Evolutionary conservation across 108 stramenopile genomes (phyloP), one percentile per base, ranked within the genome.

Genomic region (Cyclotella baltica): DNA sequence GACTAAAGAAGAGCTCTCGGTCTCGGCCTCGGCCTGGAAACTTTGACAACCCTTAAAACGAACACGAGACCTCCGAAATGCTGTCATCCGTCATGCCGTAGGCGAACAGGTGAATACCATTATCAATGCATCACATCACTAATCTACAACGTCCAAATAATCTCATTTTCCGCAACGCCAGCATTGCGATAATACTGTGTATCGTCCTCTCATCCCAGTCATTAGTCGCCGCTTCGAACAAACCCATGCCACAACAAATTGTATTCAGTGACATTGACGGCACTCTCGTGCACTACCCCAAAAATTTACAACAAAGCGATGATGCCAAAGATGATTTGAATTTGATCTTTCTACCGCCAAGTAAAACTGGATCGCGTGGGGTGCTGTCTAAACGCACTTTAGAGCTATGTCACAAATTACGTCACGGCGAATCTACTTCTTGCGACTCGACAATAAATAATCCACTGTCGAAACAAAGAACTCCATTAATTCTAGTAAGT

Each of bases 251-350:
- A 34, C 51, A 69, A 37, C 25, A 20, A n/a, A 64, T 88, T 11
- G 84, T 90, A 10, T 92, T 91, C 74, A 89, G 89, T 31, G 93
- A 95, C 73, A 72, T 95, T 18, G 93, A 95, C 66, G 91, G 93
- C 0, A 91, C 93, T n/a, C 71, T 92, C 3, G 83, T 92, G 0
- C 91, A 95, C 59, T 95, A 92, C 74, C 90, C 88, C n/a, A 33
- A 30, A 34, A 51, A 52, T 56, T 25, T 33, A 30, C 36, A 38
- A 48, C 8, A 20, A 64, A 27, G 0, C 35, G 55, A 71, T 23
- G 35, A 58, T n/a, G 38, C 38, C 37, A 20, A 67, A 15, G 18
- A 37, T 15, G 63, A 75, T 29, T n/a, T n/a, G n/a, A 10, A 28
- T 1, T 46, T 89, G 23, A 29, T 91, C 20, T 38, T 66, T 22